A percentile compares a stretch with the other conserved stretches of the same genome.
Evolutionary conservation across 441 rosid genomes (phyloP).

Genomic region (Adansonia gregorii): DNA sequence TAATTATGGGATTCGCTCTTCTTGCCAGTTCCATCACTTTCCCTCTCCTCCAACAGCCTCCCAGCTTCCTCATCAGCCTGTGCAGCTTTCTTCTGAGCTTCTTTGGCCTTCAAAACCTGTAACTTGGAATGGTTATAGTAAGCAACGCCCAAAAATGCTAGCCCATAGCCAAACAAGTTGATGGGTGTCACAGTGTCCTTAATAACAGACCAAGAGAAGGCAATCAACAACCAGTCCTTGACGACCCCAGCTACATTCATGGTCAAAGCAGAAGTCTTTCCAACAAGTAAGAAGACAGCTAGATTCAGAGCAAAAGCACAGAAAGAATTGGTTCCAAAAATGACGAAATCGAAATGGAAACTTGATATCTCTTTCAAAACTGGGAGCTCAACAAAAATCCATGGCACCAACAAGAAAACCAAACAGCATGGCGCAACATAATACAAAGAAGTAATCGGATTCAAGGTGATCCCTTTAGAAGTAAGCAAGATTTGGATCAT

Average conservation of each 20-base stretch:
- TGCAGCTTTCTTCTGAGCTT: neutral
- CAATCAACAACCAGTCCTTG: constrained; percentile 60
- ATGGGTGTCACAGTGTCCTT: constrained; percentile 86
- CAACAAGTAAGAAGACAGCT: constrained; percentile 89
- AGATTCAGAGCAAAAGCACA: constrained; percentile 93
- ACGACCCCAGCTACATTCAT: constrained; percentile 80
- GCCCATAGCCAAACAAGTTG: constrained; percentile 2
- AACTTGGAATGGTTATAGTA: constrained; percentile 15
- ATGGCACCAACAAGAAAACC: constrained; percentile 71
- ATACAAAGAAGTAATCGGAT: constrained; percentile 81
- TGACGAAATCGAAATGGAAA: constrained; percentile 5
- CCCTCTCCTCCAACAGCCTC: neutral
- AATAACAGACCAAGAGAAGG: constrained; percentile 90
- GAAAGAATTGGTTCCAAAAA: constrained; percentile 37
- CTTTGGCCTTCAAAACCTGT: constrained; percentile 4
- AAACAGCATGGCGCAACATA: constrained; percentile 94
- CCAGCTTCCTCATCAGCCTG: neutral
- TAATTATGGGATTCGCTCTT: constrained; percentile 60
- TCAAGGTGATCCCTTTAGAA: constrained; percentile 78
- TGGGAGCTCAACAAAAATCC: constrained; percentile 84
- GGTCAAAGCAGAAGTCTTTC: constrained; percentile 91
- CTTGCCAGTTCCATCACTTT: constrained; percentile 31
- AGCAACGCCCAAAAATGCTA: constrained; percentile 9
- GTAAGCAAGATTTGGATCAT: constrained; percentile 90
- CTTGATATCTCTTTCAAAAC: constrained; percentile 31